Percentiles rank a stretch among this genome's conserved stretches.
phyloP scores from a whole-genome alignment of 176 grass and related monocot genomes.

The Lolium rigidum region DNA sequence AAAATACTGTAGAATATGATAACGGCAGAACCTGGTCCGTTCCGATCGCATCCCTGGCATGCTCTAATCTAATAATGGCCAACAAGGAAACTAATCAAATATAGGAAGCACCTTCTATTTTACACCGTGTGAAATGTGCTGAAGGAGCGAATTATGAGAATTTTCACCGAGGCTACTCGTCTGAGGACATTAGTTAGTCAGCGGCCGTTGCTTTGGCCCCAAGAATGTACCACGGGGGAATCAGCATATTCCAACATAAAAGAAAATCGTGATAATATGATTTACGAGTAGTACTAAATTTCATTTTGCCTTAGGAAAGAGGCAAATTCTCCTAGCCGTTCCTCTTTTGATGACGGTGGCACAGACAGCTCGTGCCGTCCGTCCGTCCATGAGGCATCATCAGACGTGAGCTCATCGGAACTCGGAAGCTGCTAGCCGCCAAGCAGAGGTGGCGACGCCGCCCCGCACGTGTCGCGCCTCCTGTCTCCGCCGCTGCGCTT shows the following conservation, averaged over 20 bases:
- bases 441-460: constrained; percentile 26
- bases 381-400: not conserved
- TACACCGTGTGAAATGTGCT: too few species aligned
- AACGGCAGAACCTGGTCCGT: too few species aligned
- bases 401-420: not conserved
- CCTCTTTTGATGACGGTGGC: not conserved
- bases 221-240: not conserved
- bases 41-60: too few species aligned
- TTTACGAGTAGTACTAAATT: too few species aligned
- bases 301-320: not conserved
- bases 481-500: constrained; percentile 19
- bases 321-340: not conserved
- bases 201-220: not conserved
- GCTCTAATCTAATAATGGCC: too few species aligned
- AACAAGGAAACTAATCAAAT: too few species aligned
- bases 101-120: too few species aligned
- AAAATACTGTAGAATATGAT: too few species aligned
- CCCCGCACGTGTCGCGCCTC: constrained; percentile 1
- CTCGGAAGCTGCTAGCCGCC: not conserved
- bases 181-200: not conserved
- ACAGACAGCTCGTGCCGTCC: not conserved
- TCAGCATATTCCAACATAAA: not conserved
- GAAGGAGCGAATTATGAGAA: too few species aligned
- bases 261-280: too few species aligned
- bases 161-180: too few species aligned